These are phyloP conservation scores for Ramaria sp. DNA, from an alignment of 768 basidiomycete genomes.

Conservation along the genomic window DNA sequence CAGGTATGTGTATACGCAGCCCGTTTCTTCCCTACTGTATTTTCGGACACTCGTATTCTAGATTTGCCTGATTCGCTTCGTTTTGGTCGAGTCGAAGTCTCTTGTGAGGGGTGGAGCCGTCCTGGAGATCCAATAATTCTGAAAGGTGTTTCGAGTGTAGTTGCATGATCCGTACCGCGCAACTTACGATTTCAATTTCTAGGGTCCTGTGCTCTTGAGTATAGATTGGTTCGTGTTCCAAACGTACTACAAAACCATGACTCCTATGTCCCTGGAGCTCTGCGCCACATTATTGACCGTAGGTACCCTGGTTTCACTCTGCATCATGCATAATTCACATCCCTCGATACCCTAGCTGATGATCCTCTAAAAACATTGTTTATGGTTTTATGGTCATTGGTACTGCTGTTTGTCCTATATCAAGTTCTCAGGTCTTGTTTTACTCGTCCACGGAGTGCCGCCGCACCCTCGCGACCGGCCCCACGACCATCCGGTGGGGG, in stretches of 20 bases:
- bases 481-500: constrained; percentile 25
- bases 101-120: constrained; percentile 83
- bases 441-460: constrained; percentile 14
- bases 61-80: constrained; percentile 77
- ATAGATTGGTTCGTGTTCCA: constrained; percentile 66
- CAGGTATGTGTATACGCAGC: constrained; percentile 17
- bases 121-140: constrained; percentile 79
- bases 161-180: neutral
- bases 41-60: neutral
- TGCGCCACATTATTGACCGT: neutral
- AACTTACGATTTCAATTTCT: neutral
- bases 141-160: constrained; percentile 44
- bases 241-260: constrained; percentile 16
- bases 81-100: constrained; percentile 77
- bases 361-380: constrained; percentile 41
- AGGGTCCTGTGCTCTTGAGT: constrained; percentile 87
- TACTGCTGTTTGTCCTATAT: constrained; percentile 46
- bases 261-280: neutral
- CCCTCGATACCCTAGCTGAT: constrained; percentile 26
- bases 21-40: neutral
- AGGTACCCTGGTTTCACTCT: neutral
- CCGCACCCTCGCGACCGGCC: constrained; percentile 21
- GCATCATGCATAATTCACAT: neutral
- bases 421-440: constrained; percentile 46
- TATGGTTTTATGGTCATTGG: constrained; percentile 43